phyloP scores from a whole-genome alignment of 805 yeast species.

The Candida railenensis region DNA sequence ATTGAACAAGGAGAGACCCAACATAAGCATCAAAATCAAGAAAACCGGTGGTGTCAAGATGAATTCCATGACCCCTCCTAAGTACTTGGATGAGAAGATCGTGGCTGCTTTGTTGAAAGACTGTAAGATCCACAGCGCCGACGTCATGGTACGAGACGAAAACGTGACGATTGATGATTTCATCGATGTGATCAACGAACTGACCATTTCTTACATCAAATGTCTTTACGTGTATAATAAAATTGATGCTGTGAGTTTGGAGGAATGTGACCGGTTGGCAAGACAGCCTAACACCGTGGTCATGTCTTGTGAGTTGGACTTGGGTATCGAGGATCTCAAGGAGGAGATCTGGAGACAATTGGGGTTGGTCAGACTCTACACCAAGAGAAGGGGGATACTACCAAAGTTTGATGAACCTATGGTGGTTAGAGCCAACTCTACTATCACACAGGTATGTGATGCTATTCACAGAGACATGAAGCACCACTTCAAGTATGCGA shows the following conservation, averaged over 20 bases:
- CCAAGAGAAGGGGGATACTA: conserved; percentile 78
- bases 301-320: conserved; percentile 84
- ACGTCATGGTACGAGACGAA: conserved; percentile 86
- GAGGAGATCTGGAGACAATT: conserved; percentile 93
- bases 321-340: conserved; percentile 83
- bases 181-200: conserved; percentile 86
- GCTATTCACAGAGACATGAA: conserved; percentile 91
- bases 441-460: conserved; percentile 86
- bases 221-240: conserved; percentile 94
- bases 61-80: conserved; percentile 78
- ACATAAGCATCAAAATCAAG: conserved; percentile 73
- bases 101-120: conserved; percentile 77
- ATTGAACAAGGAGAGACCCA: conserved; percentile 77
- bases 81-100: conserved; percentile 75
- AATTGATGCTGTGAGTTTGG: conserved; percentile 91
- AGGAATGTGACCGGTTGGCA: conserved; percentile 90
- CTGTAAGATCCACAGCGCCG: conserved; percentile 89
- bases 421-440: conserved; percentile 78
- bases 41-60: conserved; percentile 91
- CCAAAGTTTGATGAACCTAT: conserved; percentile 89
- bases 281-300: conserved; percentile 91
- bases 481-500: conserved; percentile 86
- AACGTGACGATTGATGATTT: conserved; percentile 87
- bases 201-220: conserved; percentile 82
- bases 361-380: conserved; percentile 74